Base-by-base conservation (phyloP, 768 basidiomycete species). In the Tubosaeta sp. region DNA sequence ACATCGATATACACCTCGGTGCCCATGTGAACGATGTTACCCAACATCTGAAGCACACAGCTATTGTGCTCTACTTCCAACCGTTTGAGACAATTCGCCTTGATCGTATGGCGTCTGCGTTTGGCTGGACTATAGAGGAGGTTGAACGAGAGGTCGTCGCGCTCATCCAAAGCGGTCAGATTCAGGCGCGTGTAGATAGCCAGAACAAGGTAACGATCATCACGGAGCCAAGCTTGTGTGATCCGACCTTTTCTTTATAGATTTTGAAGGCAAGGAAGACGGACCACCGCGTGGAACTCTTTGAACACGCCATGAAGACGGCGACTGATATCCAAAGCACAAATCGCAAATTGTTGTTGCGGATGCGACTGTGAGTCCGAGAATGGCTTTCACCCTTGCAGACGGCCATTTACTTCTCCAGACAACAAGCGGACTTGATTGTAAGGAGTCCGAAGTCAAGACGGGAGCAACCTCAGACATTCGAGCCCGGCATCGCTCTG, bases 31-130 rank as follows among this genome's bases (percentile, higher is more conserved):
- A 69, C 46, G 77, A 77, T 11, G 73, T 98, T 43, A 79, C 80
- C 32, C 76, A 75, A 59, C 74, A 81, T 27, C 87, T 97, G 68
- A 83, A 82, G 35, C 83, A 86, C 57, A 83, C 82, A 52, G 86
- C 91, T 0, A 76, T 97, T 44, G 74, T 81, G n/a, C 79, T 92
- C 43, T 97, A 94, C 70, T 93, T 96, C 75, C 80, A 84, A 59
- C 94, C 94, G 0, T 98, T 94, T 68, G 78, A 87, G 24, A 82
- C 88, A 9, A 90, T 96, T 64, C 77, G 82, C 38, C 78, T 97
- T 25, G 83, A 86, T 38, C 79, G 86, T 31, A 94, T 96, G 90
- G 84, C 87, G 32, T 66, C 70, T 3, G 91, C 93, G 10, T 95
- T 97, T 61, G 94, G 93, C 3, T 86, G 88, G 83, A 74, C 76